A percentile compares a stretch with the other conserved stretches of the same genome.
These are phyloP conservation scores for Sugiyamaella lignohabitans DNA, from an alignment of 805 yeast genomes.

Conservation along the genomic window DNA sequence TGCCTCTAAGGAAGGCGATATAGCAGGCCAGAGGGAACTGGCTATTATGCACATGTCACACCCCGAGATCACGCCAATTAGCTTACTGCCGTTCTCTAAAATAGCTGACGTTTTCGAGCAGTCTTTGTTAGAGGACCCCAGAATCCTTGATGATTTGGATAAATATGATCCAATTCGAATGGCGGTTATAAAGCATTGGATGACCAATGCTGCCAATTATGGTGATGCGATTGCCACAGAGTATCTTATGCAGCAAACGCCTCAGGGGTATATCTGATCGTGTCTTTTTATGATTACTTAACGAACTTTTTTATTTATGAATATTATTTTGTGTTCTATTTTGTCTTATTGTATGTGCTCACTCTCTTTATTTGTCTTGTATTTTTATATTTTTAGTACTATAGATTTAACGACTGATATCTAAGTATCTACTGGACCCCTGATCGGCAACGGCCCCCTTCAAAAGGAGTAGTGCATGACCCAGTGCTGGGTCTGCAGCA, in stretches of 20 bases:
- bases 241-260: slow-evolving; percentile 19
- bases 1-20: slow-evolving; percentile 27
- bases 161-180: slow-evolving; percentile 27
- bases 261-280: neutral
- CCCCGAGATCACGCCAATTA: slow-evolving; percentile 23
- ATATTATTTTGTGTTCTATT: too few species aligned
- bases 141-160: slow-evolving; percentile 20
- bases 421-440: too few species aligned
- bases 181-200: slow-evolving; percentile 28
- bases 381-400: too few species aligned
- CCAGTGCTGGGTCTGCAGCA: too few species aligned
- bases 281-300: too few species aligned
- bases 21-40: slow-evolving; percentile 24
- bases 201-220: slow-evolving; percentile 22
- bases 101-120: slow-evolving; percentile 21
- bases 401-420: too few species aligned
- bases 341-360: too few species aligned
- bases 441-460: too few species aligned
- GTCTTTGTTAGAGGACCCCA: slow-evolving; percentile 16
- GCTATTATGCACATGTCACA: slow-evolving; percentile 27
- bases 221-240: slow-evolving; percentile 27
- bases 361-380: too few species aligned
- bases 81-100: slow-evolving; percentile 23
- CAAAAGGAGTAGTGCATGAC: too few species aligned
- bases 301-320: too few species aligned